Evolutionary conservation across 768 basidiomycete species (phyloP).

Genomic region (Suillus clintonianus): DNA sequence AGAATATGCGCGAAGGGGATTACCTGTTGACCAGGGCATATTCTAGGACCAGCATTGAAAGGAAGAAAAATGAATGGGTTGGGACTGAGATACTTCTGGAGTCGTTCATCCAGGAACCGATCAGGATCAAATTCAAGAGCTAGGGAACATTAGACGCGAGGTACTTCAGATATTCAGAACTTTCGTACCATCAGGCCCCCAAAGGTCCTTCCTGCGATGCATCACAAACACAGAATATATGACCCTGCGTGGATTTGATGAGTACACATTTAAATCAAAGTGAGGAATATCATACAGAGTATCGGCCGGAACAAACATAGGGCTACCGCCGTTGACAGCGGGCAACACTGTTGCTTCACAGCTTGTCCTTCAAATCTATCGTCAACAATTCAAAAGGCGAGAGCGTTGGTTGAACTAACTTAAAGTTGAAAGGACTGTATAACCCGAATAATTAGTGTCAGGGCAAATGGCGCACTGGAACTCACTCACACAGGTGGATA

Average conservation of each 20-base stretch:
- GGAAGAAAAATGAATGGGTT: conserved; percentile 73
- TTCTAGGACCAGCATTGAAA: conserved; percentile 68
- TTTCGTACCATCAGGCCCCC: conserved; percentile 37
- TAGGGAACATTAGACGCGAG: conserved; percentile 3
- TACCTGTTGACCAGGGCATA: conserved; percentile 57
- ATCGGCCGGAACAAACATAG: conserved; percentile 53
- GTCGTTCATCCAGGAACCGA: conserved; percentile 60
- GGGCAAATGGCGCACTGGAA: not conserved
- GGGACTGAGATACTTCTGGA: conserved; percentile 51
- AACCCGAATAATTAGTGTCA: not conserved
- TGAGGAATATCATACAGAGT: conserved; percentile 19
- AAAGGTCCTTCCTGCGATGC: conserved; percentile 41
- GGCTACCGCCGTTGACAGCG: conserved; percentile 35
- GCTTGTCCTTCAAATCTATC: conserved; percentile 14
- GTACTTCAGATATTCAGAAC: not conserved
- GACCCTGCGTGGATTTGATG: conserved; percentile 3
- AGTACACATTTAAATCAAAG: not conserved
- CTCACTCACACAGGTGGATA: conserved; percentile 31
- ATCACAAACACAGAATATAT: conserved; percentile 30
- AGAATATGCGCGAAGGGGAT: not conserved
- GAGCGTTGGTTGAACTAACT: conserved; percentile 5
- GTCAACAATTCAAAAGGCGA: not conserved
- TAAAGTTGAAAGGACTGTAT: conserved; percentile 22
- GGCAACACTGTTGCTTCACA: conserved; percentile 22
- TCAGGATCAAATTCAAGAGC: conserved; percentile 58